phyloP scores from a whole-genome alignment of 176 grass and related monocot genomes.

The Eragrostis nindensis region DNA sequence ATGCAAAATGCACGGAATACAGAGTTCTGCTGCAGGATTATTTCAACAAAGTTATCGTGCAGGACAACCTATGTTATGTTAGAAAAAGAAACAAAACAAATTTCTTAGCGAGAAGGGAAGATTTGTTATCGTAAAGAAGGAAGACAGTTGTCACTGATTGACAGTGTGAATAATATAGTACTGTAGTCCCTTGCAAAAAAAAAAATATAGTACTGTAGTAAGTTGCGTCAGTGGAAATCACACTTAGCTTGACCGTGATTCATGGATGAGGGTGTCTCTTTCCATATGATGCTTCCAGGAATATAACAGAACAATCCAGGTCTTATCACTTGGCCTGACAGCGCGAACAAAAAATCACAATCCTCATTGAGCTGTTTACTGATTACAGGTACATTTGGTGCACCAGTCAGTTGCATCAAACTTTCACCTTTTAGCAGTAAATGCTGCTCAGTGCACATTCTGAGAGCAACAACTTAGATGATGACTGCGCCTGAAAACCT shows the following conservation, averaged over 20 bases:
- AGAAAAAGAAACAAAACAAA: too few relatives aligned
- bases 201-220: too few relatives aligned
- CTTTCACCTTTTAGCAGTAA: not conserved
- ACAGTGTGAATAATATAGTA: not conserved
- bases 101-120: not conserved
- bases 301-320: not conserved
- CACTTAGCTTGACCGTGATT: not conserved
- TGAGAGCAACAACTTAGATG: not conserved
- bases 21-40: too few relatives aligned
- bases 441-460: not conserved
- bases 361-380: not conserved
- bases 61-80: too few relatives aligned
- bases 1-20: too few relatives aligned
- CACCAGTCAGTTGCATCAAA: not conserved
- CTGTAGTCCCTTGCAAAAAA: too few relatives aligned
- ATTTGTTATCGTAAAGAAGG: not conserved
- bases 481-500: too few relatives aligned
- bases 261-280: not conserved
- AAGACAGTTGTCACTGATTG: not conserved
- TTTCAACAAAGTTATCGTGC: too few relatives aligned
- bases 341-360: not conserved
- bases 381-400: constrained; percentile 13
- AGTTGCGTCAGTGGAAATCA: not conserved
- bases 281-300: not conserved
- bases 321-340: not conserved